Evolutionary conservation across 805 yeast genomes (phyloP).

Genomic region (Saccharomycopsis fermentans): DNA sequence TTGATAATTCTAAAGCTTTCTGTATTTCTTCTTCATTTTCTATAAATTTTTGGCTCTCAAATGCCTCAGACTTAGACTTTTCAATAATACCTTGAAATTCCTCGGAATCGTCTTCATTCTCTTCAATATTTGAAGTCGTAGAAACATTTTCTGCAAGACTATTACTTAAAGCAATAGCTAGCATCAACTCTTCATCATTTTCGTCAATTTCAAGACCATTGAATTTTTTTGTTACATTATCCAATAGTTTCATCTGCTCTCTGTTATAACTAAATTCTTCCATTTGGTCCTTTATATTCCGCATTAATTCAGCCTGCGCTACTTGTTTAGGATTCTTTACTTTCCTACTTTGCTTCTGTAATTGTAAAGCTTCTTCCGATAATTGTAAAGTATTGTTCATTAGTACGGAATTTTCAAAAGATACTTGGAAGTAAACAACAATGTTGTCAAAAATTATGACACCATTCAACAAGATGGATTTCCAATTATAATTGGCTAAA

Average conservation of each 20-base stretch:
- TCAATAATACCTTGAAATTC: constrained; percentile 6
- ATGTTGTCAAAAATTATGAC: constrained; percentile 12
- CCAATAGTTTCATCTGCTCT: neutral
- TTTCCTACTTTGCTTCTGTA: constrained; percentile 1
- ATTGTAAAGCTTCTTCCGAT: constrained; percentile 1
- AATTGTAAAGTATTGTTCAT: constrained; percentile 3
- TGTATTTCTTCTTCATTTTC: constrained; percentile 7
- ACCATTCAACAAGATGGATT: constrained; percentile 11
- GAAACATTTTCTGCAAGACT: neutral
- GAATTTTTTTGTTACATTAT: constrained; percentile 5
- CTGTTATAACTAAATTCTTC: constrained; percentile 8
- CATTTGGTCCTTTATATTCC: constrained; percentile 7
- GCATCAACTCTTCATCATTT: constrained; percentile 14
- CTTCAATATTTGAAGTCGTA: neutral
- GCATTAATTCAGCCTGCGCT: neutral
- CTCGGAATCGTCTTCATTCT: neutral
- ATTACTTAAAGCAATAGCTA: constrained; percentile 17
- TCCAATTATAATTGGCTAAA: neutral
- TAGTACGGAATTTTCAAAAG: constrained; percentile 12
- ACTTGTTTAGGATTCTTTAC: neutral
- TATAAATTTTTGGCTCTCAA: neutral
- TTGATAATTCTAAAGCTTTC: constrained; percentile 11
- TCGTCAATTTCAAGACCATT: constrained; percentile 12
- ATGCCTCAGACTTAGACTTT: constrained; percentile 5
- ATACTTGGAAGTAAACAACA: constrained; percentile 16